Conservation (phyloP, 2,329 filamentous ascomycete genomes). For the Aspergillus fumigatiaffinis region DNA sequence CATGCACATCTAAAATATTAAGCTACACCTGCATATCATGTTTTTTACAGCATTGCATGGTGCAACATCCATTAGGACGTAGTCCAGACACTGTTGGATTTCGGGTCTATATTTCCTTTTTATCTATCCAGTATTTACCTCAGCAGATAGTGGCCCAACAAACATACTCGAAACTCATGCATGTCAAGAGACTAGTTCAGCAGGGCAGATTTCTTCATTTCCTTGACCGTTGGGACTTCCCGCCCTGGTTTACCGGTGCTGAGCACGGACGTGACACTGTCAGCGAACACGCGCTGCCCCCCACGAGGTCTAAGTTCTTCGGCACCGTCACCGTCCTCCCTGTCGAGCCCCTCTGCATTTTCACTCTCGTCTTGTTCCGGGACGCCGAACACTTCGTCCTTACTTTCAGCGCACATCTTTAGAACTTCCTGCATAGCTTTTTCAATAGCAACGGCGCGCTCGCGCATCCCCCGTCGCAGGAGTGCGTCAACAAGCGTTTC, state of each 20-base stretch:
- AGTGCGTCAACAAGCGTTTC: conserved; percentile 71
- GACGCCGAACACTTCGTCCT: conserved; percentile 65
- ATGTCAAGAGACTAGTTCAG: conserved; percentile 20
- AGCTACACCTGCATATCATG: not conserved
- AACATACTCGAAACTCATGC: not conserved
- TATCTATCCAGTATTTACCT: conserved; percentile 2
- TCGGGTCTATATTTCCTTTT: not conserved
- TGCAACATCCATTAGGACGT: not conserved
- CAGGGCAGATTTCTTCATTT: conserved; percentile 39
- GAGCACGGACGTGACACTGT: conserved; percentile 35
- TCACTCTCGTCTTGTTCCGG: conserved; percentile 19
- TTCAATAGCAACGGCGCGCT: conserved; percentile 76
- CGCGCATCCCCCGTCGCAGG: conserved; percentile 76
- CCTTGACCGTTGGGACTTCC: conserved; percentile 52
- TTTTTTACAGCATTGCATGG: not conserved
- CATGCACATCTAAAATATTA: not conserved
- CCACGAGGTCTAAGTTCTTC: conserved; percentile 19
- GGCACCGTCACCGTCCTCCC: conserved; percentile 8
- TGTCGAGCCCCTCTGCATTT: conserved; percentile 9
- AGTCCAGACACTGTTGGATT: not conserved
- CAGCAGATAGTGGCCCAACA: not conserved
- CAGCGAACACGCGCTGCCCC: conserved; percentile 37
- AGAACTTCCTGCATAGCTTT: conserved; percentile 69
- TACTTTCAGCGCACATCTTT: conserved; percentile 61
- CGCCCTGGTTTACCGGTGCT: conserved; percentile 33